These are phyloP conservation scores for Tephrocybe sp. DNA, from an alignment of 768 basidiomycete genomes.

Conservation along the genomic window DNA sequence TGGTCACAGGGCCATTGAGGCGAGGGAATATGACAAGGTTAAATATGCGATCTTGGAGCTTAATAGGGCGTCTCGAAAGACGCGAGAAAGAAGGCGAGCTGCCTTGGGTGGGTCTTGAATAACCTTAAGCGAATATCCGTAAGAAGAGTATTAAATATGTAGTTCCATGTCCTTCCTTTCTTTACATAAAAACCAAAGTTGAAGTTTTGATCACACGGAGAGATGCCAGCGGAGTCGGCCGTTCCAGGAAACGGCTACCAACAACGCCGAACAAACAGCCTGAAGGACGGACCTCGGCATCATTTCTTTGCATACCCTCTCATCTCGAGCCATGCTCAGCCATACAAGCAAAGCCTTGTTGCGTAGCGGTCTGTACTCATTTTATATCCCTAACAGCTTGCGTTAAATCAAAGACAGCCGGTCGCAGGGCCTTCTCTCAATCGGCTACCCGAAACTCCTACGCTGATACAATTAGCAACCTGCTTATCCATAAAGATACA, in stretches of 20 bases:
- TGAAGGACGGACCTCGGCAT: too few species aligned
- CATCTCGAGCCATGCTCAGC: conserved; percentile 47
- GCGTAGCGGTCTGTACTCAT: conserved; percentile 41
- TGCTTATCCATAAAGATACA: conserved; percentile 92
- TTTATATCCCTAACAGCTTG: neutral
- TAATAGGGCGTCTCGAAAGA: conserved; percentile 72
- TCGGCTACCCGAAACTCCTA: conserved; percentile 76
- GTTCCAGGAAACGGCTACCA: conserved; percentile 6
- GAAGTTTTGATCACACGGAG: neutral
- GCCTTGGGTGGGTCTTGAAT: conserved; percentile 31
- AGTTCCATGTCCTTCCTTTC: neutral
- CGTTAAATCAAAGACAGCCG: conserved; percentile 34
- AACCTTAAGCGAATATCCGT: conserved; percentile 7
- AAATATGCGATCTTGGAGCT: conserved; percentile 73
- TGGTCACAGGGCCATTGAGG: conserved; percentile 54
- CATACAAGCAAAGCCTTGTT: conserved; percentile 57
- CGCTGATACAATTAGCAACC: conserved; percentile 87
- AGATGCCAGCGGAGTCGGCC: conserved; percentile 12
- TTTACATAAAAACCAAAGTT: neutral
- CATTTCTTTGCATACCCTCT: conserved; percentile 4
- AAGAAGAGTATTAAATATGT: neutral
- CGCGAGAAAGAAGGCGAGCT: conserved; percentile 58
- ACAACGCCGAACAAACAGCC: conserved; percentile 2
- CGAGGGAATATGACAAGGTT: conserved; percentile 71
- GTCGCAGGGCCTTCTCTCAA: conserved; percentile 79